Base-by-base conservation (phyloP, 2,329 filamentous ascomycete genomes). In the Hawksworthiomyces lignivorus region DNA sequence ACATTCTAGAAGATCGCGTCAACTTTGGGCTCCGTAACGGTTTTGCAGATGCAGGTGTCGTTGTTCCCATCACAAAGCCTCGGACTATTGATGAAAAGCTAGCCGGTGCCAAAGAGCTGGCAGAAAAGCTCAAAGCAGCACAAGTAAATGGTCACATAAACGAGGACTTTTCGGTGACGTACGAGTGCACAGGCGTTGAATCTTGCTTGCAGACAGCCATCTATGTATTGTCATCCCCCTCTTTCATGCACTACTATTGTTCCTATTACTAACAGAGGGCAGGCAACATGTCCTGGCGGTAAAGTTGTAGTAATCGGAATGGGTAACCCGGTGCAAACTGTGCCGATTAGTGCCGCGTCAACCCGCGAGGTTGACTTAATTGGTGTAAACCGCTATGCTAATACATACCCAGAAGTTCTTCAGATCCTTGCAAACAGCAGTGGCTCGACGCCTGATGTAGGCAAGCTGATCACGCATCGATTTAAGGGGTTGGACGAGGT, bases 161-260 rank as follows among this genome's bases (percentile, higher is more conserved):
- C 46, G 76, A 67, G 0, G 80, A 86, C 54, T 73, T 84, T 0
- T 72, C 78, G 36, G 75, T 75, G 2, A 80, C 83, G 4, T 87
- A 84, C 54, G 84, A 89, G 62, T 88, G 84, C 56, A 89, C 84
- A 0, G 85, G 84, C 7, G 84, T 87, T 15, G 83, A 86, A 55
- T 75, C 77, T 0, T 88, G 84, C 53, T 68, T 87, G 52, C 84
- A 89, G 57, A 77, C 78, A 7, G 73, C 80, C 4, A 87, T 89
- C 42, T 88, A 84, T 52, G 72, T 74, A 48, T 26, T 26, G 8
- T 26, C 12, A 8, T 26, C 24, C 3, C 2, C 24, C 24, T 26
- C 12, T 26, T 26, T n/a, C n/a, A n/a, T n/a, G n/a, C n/a, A n/a
- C n/a, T n/a, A n/a, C n/a, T n/a, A n/a, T n/a, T 26, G 24, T 26